Conservation (phyloP, 2,329 filamentous ascomycete species). For the Epichloe coenophiala region DNA sequence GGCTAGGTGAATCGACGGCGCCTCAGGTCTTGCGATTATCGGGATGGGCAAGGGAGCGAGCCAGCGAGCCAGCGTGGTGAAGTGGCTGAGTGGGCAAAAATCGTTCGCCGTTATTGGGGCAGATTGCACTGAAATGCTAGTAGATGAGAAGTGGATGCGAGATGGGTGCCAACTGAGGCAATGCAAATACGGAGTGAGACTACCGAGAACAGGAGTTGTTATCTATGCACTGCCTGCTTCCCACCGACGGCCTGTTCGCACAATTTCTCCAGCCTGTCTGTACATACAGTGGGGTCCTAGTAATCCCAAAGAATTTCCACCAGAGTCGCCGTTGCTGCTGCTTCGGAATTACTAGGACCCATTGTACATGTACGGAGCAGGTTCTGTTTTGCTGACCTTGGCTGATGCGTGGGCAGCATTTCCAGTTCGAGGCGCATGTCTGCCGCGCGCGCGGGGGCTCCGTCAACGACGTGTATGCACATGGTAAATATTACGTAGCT, state of each 20-base stretch:
- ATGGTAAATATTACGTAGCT: too few relatives aligned
- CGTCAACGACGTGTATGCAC: too few relatives aligned
- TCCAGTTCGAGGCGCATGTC: neutral
- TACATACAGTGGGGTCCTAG: too few relatives aligned
- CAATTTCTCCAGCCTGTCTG: neutral
- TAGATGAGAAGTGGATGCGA: neutral
- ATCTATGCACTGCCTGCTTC: neutral
- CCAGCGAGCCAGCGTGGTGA: neutral
- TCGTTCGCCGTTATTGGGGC: constrained; percentile 4
- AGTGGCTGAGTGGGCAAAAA: neutral
- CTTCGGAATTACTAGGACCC: too few relatives aligned
- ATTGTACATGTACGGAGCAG: too few relatives aligned
- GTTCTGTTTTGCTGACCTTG: neutral
- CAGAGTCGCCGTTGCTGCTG: too few relatives aligned
- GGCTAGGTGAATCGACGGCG: constrained; percentile 16
- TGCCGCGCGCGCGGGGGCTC: too few relatives aligned
- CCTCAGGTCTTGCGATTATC: constrained; percentile 19
- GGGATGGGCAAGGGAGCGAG: constrained; percentile 8
- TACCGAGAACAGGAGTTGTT: neutral
- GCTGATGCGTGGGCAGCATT: neutral
- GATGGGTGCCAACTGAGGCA: neutral
- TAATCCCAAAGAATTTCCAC: too few relatives aligned
- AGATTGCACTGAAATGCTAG: neutral
- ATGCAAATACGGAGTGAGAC: neutral
- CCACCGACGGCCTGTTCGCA: neutral